These are phyloP conservation scores for Plasmodium vivax DNA, from an alignment of 169 alveolate species.

Conservation along the genomic window DNA sequence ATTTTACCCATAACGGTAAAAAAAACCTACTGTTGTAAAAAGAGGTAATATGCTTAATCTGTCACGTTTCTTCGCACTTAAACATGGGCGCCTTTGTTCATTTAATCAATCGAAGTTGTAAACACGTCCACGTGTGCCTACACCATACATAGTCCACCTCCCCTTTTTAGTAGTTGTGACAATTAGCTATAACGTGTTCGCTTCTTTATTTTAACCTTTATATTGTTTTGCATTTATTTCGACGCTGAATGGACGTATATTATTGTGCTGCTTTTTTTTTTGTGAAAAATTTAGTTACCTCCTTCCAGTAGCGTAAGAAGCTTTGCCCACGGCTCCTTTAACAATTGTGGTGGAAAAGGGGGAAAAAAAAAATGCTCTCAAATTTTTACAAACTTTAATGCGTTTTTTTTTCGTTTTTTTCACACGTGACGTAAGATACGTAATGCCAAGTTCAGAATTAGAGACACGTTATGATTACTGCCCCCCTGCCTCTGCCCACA, in stretches of 20 bases:
- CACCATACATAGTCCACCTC: background rate
- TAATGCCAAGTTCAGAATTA: background rate
- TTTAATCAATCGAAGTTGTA: background rate
- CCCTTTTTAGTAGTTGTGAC: background rate
- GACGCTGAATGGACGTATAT: background rate
- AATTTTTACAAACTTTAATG: background rate
- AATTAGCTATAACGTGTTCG: background rate
- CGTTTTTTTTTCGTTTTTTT: background rate
- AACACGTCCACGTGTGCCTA: background rate
- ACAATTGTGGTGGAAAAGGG: background rate
- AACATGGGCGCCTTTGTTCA: background rate
- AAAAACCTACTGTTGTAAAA: background rate
- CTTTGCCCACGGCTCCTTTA: background rate
- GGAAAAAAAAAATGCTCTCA: background rate
- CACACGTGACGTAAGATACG: background rate
- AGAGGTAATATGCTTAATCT: background rate
- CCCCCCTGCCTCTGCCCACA: too few species aligned
- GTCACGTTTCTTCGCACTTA: background rate
- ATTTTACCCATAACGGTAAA: background rate
- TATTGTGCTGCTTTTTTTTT: background rate
- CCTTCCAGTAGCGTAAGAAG: background rate
- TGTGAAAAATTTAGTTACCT: background rate
- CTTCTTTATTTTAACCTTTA: background rate
- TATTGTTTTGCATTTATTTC: background rate
- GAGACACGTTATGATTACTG: too few species aligned